Conservation (phyloP, 257 asterid genomes). For the Capsicum chinense region DNA sequence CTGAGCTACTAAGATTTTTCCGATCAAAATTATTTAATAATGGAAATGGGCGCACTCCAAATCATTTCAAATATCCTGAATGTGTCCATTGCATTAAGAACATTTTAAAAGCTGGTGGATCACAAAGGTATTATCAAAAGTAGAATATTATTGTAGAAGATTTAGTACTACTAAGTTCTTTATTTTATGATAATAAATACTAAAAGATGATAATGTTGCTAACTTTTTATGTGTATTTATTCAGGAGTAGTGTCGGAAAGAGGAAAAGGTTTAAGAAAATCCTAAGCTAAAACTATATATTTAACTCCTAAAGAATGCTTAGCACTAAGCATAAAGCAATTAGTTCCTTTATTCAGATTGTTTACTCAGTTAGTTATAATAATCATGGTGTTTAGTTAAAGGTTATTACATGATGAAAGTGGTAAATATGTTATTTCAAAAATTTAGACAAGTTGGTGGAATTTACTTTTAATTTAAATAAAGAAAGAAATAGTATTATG, state of each 20-base stretch:
- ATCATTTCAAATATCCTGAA: constrained; percentile 22
- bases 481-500: not conserved
- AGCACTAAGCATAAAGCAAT: constrained; percentile 13
- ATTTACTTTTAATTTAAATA: not conserved
- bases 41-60: not conserved
- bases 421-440: not conserved
- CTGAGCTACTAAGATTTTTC: too few relatives aligned
- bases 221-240: not conserved
- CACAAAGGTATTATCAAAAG: constrained; percentile 19
- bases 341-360: constrained; percentile 28
- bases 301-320: constrained; percentile 19
- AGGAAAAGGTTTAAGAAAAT: not conserved
- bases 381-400: constrained; percentile 30
- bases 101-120: not conserved
- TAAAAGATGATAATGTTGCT: not conserved
- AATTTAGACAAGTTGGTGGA: constrained; percentile 22
- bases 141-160: constrained; percentile 9
- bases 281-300: not conserved
- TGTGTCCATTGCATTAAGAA: constrained; percentile 11
- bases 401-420: constrained; percentile 6
- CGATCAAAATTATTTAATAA: not conserved
- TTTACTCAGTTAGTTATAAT: constrained; percentile 28
- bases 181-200: not conserved
- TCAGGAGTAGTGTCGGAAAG: constrained; percentile 28
- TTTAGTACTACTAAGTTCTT: constrained; percentile 15